Evolutionary conservation across 139 green algal species (phyloP).

Genomic region (Chlorella vulgaris): DNA sequence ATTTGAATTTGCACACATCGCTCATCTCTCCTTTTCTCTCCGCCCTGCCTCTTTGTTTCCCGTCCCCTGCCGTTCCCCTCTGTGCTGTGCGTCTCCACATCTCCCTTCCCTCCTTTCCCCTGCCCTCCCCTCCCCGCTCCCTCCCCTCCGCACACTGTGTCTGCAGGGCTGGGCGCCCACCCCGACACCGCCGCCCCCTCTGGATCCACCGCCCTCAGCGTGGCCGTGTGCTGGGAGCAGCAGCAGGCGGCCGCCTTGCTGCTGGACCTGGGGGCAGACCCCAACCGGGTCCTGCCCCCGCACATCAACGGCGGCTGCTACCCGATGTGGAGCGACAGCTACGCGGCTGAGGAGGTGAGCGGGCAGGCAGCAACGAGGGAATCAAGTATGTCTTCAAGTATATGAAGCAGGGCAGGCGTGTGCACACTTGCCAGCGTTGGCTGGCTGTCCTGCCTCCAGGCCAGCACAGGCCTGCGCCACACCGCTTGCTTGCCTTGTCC

Average conservation of each 20-base stretch:
- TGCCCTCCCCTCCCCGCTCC: no score
- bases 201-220: slow-evolving; percentile 8
- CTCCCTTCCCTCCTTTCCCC: no score
- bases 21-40: no score
- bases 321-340: slow-evolving; percentile 8
- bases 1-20: no score
- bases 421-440: not conserved
- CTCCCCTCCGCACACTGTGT: no score
- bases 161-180: slow-evolving; percentile 19
- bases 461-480: not conserved
- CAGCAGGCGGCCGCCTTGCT: slow-evolving; percentile 10
- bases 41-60: no score
- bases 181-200: not conserved
- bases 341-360: slow-evolving; percentile 1
- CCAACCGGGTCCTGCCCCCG: slow-evolving; percentile 16
- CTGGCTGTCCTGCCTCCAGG: not conserved
- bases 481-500: not conserved
- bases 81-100: no score
- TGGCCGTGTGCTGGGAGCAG: slow-evolving; percentile 27
- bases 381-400: not conserved
- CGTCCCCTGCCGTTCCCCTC: no score
- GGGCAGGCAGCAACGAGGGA: not conserved
- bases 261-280: slow-evolving; percentile 26
- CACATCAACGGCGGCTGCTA: slow-evolving; percentile 16
- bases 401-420: not conserved